Evolutionary conservation across 179 eudicot genomes (phyloP), one percentile per base, ranked within the genome.

Genomic region (Sideroxylon spinosum): DNA sequence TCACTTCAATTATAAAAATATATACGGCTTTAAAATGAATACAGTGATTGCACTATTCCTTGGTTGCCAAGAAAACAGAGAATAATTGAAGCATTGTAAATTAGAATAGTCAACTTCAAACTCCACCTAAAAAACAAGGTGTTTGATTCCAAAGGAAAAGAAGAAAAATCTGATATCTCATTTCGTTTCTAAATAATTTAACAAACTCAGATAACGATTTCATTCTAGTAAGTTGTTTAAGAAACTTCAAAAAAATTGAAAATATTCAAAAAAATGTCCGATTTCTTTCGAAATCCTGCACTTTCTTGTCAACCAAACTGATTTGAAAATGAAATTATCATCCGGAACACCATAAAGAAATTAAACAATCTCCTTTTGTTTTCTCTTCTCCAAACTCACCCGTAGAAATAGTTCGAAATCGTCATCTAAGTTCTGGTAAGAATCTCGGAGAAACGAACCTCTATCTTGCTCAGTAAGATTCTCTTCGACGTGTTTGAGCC

Each of bases 391-490:
- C 6, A 44, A 0, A 73, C 80, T 84, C 84, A 96, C 98, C 90
- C 88, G 81, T 53, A 94, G 93, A 88, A 92, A 94, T 50, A 91
- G 90, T 86, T 96, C 99, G 64, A 96, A 96, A 91, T 96, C 93
- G 44, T 89, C 87, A 28, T 81, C 86, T 86, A 94, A 56, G 77
- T 82, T 86, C 82, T 91, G 82, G 75, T 91, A 92, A 75, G 89
- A 84, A 74, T 90, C 87, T 25, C 82, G 82, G 14, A 96, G 88
- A 85, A 91, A 90, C 71, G 87, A 85, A 78, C 87, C 94, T 84
- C 91, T 86, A 78, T 95, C 98, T 20, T 94, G 82, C 79, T 92
- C 98, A 22, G 96, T 90, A 20, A 96, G 85, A 81, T 83, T 94
- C 80, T 94, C 99, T 68, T 93, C 97, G 49, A 96, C 87, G 57